Evolutionary conservation across 2,329 filamentous ascomycete species (phyloP).

Genomic region (Dissoconium aciculare): DNA sequence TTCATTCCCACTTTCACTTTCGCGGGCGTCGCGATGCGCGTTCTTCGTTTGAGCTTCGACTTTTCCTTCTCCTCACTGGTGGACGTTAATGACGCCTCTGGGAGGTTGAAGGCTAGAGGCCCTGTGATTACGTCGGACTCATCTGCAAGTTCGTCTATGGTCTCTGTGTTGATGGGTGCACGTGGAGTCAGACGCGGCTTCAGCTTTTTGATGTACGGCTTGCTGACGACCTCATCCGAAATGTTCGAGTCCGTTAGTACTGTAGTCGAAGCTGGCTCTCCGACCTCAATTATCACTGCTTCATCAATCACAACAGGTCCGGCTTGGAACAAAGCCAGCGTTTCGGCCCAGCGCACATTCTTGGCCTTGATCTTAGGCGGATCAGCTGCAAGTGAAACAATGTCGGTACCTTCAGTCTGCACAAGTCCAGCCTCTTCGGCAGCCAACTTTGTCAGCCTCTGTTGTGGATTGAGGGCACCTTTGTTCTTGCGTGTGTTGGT

Average conservation of each 20-base stretch:
- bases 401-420: conserved; percentile 5
- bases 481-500: conserved; percentile 39
- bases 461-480: conserved; percentile 29
- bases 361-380: conserved; percentile 9
- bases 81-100: not conserved
- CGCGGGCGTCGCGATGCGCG: conserved; percentile 23
- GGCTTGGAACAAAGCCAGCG: conserved; percentile 32
- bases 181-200: not conserved
- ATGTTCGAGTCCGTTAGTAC: conserved; percentile 3
- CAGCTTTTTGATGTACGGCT: conserved; percentile 4
- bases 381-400: conserved; percentile 3
- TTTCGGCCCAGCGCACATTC: conserved; percentile 33
- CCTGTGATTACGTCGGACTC: no score
- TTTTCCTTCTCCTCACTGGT: not conserved
- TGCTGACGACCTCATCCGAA: conserved; percentile 2
- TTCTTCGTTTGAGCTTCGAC: conserved; percentile 13
- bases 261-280: conserved; percentile 6
- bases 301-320: conserved; percentile 10
- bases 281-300: conserved; percentile 14
- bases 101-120: conserved; percentile 1
- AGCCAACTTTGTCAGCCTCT: conserved; percentile 29
- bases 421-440: conserved; percentile 6
- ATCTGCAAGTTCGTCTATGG: conserved; percentile 3
- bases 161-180: conserved; percentile 3
- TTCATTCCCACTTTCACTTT: conserved; percentile 10